Conservation (phyloP, 352 stramenopile genomes). For the Phytophthora boehmeriae region DNA sequence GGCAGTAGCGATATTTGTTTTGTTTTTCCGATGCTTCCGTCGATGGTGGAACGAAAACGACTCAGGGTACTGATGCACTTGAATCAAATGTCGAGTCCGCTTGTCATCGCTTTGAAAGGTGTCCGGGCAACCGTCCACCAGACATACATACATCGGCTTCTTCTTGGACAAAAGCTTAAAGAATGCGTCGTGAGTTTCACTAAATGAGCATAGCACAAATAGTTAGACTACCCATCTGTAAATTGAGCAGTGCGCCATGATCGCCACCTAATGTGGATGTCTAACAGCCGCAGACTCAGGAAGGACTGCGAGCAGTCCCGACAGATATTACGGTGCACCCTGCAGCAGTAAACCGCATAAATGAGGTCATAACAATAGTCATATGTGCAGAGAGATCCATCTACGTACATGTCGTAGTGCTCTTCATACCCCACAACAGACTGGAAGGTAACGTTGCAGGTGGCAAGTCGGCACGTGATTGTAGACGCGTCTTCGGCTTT, state of each 20-base stretch:
- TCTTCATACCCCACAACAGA: constrained; percentile 58
- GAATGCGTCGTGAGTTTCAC: constrained; percentile 68
- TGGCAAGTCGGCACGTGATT: constrained; percentile 52
- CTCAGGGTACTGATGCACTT: constrained; percentile 48
- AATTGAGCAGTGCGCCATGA: background rate
- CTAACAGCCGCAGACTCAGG: constrained; percentile 51
- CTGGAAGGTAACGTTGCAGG: constrained; percentile 52
- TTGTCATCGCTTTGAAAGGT: constrained; percentile 61
- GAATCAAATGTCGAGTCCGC: constrained; percentile 45
- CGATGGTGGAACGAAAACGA: constrained; percentile 48
- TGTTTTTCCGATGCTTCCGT: constrained; percentile 17
- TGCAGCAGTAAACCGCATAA: constrained; percentile 11
- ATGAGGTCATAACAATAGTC: background rate
- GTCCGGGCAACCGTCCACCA: constrained; percentile 55
- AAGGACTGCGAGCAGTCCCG: constrained; percentile 57
- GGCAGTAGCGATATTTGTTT: background rate
- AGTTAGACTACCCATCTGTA: background rate
- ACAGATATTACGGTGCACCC: constrained; percentile 50
- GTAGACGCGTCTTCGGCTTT: constrained; percentile 6
- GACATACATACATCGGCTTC: constrained; percentile 61
- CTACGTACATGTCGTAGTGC: constrained; percentile 64
- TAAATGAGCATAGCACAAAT: constrained; percentile 12
- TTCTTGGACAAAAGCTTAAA: constrained; percentile 68
- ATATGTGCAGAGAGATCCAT: background rate
- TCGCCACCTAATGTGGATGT: constrained; percentile 53